Evolutionary conservation across 371 early-diverging fungal genomes (phyloP).

Genomic region (Lichtheimia corymbifera): DNA sequence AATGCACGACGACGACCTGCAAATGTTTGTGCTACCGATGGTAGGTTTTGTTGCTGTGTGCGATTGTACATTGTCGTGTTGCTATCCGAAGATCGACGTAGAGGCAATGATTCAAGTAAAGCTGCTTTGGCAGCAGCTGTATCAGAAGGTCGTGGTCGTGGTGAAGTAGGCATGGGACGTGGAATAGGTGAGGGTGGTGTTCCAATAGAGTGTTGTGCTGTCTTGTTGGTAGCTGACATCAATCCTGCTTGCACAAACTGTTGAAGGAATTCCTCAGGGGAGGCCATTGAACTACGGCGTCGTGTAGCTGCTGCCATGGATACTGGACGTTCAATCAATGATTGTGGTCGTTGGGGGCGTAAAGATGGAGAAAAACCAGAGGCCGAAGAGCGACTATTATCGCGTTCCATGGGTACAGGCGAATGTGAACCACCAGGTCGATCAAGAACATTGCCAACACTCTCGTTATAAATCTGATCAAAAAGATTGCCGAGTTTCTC

Average conservation of each 20-base stretch:
- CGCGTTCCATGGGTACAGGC: no score
- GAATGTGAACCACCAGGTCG: no score
- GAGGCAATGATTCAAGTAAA: neutral
- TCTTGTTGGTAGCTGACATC: conserved; percentile 2
- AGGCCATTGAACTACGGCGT: conserved; percentile 42
- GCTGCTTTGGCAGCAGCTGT: neutral
- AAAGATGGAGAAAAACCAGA: conserved; percentile 3
- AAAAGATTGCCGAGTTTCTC: conserved; percentile 48
- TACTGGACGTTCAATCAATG: conserved; percentile 32
- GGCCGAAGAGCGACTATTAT: no score
- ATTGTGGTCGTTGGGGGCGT: conserved; percentile 10
- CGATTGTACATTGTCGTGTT: neutral
- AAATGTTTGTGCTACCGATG: neutral
- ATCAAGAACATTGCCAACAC: conserved; percentile 28
- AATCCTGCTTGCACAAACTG: conserved; percentile 29
- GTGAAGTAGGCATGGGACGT: conserved; percentile 13
- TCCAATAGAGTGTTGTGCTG: neutral
- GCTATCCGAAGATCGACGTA: neutral
- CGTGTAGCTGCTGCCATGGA: conserved; percentile 10
- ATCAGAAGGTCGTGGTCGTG: neutral
- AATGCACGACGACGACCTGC: conserved; percentile 36
- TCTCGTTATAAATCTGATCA: conserved; percentile 59
- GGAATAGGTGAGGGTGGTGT: conserved; percentile 2
- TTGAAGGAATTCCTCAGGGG: conserved; percentile 44
- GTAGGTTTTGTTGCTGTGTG: neutral